Evolutionary conservation across 108 stramenopile species (phyloP).

Genomic region (Cyclotella sp.): DNA sequence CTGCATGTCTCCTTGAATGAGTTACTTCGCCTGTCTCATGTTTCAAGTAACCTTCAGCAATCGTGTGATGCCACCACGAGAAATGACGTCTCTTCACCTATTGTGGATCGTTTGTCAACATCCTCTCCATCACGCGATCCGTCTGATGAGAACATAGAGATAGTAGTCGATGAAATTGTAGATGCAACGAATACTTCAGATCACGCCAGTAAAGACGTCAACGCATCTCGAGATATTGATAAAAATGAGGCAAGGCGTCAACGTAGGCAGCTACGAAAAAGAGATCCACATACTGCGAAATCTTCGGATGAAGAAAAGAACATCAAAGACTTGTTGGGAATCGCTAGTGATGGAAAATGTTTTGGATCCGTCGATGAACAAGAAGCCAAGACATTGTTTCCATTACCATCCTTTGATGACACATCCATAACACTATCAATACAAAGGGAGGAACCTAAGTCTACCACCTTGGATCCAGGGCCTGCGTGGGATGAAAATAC

Average conservation of each 20-base stretch:
- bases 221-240: background rate
- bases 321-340: conserved; percentile 4
- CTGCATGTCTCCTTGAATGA: background rate
- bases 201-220: background rate
- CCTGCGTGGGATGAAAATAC: conserved; percentile 32
- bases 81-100: too few species aligned
- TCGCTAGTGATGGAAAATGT: background rate
- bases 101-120: too few species aligned
- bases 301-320: conserved; percentile 3
- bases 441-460: background rate
- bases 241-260: conserved; percentile 34
- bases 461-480: background rate
- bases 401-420: conserved; percentile 10
- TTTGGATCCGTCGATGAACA: conserved; percentile 8
- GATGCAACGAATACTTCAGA: background rate
- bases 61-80: too few species aligned
- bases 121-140: too few species aligned
- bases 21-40: background rate
- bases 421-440: background rate
- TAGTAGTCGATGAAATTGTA: background rate
- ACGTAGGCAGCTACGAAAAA: conserved; percentile 18
- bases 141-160: too few species aligned
- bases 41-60: background rate
- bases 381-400: conserved; percentile 22
- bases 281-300: background rate